These are phyloP conservation scores for Nicotiana paniculata DNA, from an alignment of 257 asterid species.

Conservation along the genomic window DNA sequence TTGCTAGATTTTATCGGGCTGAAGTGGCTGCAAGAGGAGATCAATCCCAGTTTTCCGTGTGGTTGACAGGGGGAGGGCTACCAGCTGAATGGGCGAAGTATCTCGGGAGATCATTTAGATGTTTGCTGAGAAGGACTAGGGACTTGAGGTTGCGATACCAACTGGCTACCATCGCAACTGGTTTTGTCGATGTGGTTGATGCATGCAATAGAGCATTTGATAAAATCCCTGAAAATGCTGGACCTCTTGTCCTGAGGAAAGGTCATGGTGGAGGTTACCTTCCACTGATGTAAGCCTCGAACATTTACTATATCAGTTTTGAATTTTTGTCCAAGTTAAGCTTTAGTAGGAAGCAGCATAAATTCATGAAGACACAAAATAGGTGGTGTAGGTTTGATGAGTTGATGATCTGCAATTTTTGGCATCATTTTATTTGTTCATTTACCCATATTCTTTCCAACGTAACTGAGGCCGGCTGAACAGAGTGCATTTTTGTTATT, in stretches of 20 bases:
- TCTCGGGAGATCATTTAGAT: conserved; percentile 76
- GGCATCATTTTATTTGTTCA: conserved; percentile 36
- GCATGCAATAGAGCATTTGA: conserved; percentile 67
- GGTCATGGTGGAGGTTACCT: conserved; percentile 98
- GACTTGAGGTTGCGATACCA: conserved; percentile 66
- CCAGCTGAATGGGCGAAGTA: conserved; percentile 93
- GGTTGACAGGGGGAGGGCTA: conserved; percentile 92
- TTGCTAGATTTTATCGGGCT: conserved; percentile 78
- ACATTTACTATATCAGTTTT: conserved; percentile 5
- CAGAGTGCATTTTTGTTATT: conserved; percentile 23
- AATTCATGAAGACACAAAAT: conserved; percentile 14
- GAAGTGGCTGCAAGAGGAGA: conserved; percentile 97
- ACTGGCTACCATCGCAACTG: conserved; percentile 75
- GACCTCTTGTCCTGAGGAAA: conserved; percentile 93
- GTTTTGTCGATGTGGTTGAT: conserved; percentile 59
- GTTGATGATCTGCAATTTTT: conserved; percentile 24
- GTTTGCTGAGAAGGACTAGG: conserved; percentile 73
- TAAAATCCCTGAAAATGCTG: conserved; percentile 92
- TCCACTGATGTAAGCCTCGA: conserved; percentile 61
- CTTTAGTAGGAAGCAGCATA: conserved; percentile 15
- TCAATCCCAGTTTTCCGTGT: conserved; percentile 86
- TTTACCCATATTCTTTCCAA: conserved; percentile 19
- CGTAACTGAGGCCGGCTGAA: conserved; percentile 21
- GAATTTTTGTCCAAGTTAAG: conserved; percentile 12
- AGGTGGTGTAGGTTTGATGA: conserved; percentile 30